Percentiles rank a stretch among this genome's conserved stretches.
phyloP scores from a whole-genome alignment of 257 asterid species.

The Fraxinus excelsior region DNA sequence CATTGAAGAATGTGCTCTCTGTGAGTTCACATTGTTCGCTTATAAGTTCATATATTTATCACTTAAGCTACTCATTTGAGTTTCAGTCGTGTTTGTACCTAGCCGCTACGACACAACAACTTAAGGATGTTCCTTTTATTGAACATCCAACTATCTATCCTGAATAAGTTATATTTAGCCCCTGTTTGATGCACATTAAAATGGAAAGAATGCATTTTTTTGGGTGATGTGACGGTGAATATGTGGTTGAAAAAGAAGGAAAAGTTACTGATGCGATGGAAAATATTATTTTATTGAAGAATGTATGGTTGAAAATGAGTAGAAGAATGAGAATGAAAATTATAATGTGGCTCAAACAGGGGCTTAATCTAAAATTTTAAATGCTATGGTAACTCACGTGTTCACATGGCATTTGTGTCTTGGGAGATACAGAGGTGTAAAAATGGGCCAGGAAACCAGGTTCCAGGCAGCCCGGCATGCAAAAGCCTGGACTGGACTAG shows the following conservation, averaged over 20 bases:
- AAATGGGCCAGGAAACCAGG: not conserved
- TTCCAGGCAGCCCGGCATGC: not conserved
- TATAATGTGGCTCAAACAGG: too few species aligned
- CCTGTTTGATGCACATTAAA: too few species aligned
- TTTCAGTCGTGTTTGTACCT: not conserved
- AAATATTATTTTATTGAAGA: too few species aligned
- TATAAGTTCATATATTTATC: not conserved
- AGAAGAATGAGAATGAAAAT: too few species aligned
- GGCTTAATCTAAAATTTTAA: not conserved
- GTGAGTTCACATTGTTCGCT: constrained; percentile 46
- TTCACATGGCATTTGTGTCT: not conserved
- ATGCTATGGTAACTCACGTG: not conserved
- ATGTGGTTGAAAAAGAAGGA: too few species aligned
- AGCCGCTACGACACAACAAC: not conserved
- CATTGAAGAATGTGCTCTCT: constrained; percentile 62
- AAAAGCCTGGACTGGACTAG: not conserved
- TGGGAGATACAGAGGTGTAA: not conserved
- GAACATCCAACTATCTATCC: not conserved
- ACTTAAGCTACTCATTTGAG: not conserved
- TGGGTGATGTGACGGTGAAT: too few species aligned
- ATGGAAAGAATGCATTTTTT: too few species aligned
- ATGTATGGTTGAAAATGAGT: too few species aligned
- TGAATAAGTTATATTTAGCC: not conserved
- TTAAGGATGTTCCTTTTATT: not conserved
- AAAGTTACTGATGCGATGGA: too few species aligned